These are phyloP conservation scores for Mortierella alpina DNA, from an alignment of 192 early-diverging fungal genomes.

Conservation along the genomic window DNA sequence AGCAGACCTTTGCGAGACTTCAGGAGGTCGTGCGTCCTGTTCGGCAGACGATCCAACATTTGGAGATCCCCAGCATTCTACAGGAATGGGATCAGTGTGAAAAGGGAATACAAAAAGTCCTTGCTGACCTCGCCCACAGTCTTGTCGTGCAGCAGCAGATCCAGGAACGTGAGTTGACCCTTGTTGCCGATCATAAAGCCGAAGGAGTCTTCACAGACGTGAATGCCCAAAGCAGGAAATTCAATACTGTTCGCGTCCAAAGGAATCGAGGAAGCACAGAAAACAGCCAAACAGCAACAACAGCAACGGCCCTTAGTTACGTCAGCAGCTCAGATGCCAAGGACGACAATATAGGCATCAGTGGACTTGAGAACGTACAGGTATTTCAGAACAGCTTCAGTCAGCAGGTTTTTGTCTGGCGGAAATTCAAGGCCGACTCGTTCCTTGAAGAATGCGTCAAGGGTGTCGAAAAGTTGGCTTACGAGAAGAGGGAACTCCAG, in stretches of 20 bases:
- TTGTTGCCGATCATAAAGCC: background rate
- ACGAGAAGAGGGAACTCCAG: constrained; percentile 35
- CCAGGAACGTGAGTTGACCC: constrained; percentile 26
- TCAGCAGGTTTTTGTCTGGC: constrained; percentile 44
- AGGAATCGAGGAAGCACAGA: background rate
- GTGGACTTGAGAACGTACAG: background rate
- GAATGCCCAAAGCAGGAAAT: background rate
- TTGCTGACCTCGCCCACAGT: constrained; percentile 14
- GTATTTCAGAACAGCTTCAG: constrained; percentile 24
- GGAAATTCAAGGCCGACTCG: constrained; percentile 28
- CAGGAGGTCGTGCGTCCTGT: constrained; percentile 11
- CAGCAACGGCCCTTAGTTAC: background rate
- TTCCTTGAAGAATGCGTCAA: constrained; percentile 47
- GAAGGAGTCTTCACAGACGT: background rate
- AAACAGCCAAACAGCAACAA: background rate
- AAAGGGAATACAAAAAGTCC: background rate
- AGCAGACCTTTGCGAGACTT: background rate
- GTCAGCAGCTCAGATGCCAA: background rate
- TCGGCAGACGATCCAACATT: constrained; percentile 18
- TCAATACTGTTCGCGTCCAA: background rate
- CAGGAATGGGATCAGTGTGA: constrained; percentile 36
- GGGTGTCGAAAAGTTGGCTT: constrained; percentile 35
- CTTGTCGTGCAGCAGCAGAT: constrained; percentile 17
- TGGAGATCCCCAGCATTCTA: constrained; percentile 17
- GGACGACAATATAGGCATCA: background rate